Evolutionary conservation across 345 rosid genomes (phyloP).

Genomic region (Aquilaria yunnanensis): DNA sequence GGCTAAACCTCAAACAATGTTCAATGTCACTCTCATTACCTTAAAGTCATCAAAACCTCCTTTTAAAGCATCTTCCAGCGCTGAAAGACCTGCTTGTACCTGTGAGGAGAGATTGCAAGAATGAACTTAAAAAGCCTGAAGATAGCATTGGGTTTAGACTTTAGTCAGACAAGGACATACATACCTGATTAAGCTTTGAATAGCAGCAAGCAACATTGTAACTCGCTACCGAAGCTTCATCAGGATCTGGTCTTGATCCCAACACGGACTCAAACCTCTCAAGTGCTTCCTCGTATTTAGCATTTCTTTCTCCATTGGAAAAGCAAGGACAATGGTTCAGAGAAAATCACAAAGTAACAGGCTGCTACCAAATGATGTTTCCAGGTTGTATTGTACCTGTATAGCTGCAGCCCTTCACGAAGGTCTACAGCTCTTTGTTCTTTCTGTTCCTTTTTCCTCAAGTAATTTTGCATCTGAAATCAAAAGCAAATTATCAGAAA

Average conservation of each 20-base stretch:
- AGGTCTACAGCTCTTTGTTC: conserved; percentile 66
- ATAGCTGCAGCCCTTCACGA: conserved; percentile 73
- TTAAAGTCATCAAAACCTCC: conserved; percentile 88
- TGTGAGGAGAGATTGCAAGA: conserved; percentile 16
- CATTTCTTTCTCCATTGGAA: conserved; percentile 36
- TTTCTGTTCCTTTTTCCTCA: conserved; percentile 73
- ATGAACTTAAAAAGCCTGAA: background rate
- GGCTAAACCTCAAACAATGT: background rate
- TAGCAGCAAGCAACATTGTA: conserved; percentile 96
- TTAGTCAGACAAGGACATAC: background rate
- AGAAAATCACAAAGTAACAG: background rate
- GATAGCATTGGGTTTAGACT: no score
- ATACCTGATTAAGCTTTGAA: conserved; percentile 86
- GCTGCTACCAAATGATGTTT: no score
- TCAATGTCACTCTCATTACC: conserved; percentile 28
- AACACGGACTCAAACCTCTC: conserved; percentile 91
- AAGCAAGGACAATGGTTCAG: background rate
- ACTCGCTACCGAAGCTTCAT: conserved; percentile 77
- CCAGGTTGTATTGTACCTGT: conserved; percentile 34
- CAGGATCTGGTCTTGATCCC: conserved; percentile 75
- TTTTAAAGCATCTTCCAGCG: conserved; percentile 82
- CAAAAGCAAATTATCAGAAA: conserved; percentile 6
- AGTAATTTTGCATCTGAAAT: conserved; percentile 74
- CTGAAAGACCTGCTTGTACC: conserved; percentile 86
- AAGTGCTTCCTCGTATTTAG: conserved; percentile 74